Evolutionary conservation across 768 basidiomycete species (phyloP).

Genomic region (Rhizopogon rudus): DNA sequence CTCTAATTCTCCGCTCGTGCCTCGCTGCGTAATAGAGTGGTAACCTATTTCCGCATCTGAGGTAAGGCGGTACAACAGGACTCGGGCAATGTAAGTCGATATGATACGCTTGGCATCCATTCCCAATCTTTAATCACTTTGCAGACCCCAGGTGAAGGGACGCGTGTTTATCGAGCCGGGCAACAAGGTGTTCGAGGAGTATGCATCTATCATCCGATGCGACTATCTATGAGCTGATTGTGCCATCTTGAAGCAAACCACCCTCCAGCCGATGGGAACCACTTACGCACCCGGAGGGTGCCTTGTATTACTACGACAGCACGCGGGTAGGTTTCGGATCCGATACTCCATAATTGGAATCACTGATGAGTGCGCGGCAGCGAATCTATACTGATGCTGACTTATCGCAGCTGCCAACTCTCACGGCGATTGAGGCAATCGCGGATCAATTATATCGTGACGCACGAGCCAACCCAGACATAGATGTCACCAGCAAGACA

Average conservation of each 20-base stretch:
- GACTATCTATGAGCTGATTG: background rate
- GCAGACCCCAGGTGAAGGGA: background rate
- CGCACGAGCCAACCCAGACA: conserved; percentile 19
- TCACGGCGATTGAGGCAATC: conserved; percentile 27
- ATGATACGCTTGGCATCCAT: background rate
- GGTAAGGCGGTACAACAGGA: conserved; percentile 1
- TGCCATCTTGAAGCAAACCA: background rate
- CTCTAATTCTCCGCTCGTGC: too few species aligned
- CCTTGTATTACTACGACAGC: conserved; percentile 43
- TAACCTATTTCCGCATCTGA: background rate
- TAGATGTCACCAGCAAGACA: conserved; percentile 27
- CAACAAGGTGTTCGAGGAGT: conserved; percentile 2
- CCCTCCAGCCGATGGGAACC: conserved; percentile 35
- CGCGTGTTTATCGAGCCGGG: background rate
- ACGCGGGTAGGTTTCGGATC: conserved; percentile 26
- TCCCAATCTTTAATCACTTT: background rate
- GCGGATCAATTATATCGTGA: background rate
- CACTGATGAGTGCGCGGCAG: conserved; percentile 15
- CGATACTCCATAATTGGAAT: background rate
- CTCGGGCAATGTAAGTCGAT: background rate
- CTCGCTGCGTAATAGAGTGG: too few species aligned
- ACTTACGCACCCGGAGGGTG: conserved; percentile 49
- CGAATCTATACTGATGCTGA: conserved; percentile 46
- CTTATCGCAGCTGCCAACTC: conserved; percentile 29
- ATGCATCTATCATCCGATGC: background rate